Evolutionary conservation across 2,329 filamentous ascomycete species (phyloP).

Genomic region (Alternaria metachromatica): DNA sequence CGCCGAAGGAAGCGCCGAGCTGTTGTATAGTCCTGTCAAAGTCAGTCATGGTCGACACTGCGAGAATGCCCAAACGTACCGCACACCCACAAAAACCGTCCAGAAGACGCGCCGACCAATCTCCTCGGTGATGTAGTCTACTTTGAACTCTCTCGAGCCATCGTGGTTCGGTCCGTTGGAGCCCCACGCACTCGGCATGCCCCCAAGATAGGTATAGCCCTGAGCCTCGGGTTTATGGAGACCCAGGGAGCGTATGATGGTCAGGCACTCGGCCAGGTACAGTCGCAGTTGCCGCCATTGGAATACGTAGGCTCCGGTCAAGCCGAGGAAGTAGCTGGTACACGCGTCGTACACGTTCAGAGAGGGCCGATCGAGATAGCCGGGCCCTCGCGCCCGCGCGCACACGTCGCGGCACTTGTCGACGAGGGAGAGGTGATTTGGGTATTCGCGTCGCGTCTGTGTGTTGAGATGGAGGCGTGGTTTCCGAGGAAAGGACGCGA

Average conservation of each 20-base stretch:
- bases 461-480: constrained; percentile 73
- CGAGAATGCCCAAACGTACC: constrained; percentile 53
- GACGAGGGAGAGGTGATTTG: constrained; percentile 72
- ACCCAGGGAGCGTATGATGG: constrained; percentile 71
- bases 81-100: constrained; percentile 76
- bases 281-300: constrained; percentile 71
- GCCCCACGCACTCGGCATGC: constrained; percentile 42
- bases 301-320: constrained; percentile 71
- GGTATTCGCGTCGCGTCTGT: constrained; percentile 70
- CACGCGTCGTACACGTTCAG: constrained; percentile 68
- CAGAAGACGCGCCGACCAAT: constrained; percentile 75
- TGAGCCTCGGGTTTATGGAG: constrained; percentile 64
- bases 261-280: constrained; percentile 75
- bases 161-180: constrained; percentile 47
- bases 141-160: constrained; percentile 44
- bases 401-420: constrained; percentile 75
- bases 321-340: constrained; percentile 76
- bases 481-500: constrained; percentile 77
- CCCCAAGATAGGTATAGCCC: constrained; percentile 48
- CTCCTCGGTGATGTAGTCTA: constrained; percentile 57
- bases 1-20: constrained; percentile 73
- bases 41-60: constrained; percentile 9
- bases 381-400: constrained; percentile 68
- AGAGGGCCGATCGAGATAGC: constrained; percentile 61
- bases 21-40: constrained; percentile 74